Conservation (phyloP, 2,329 filamentous ascomycete species). For the Thermomyces lanuginosus region DNA sequence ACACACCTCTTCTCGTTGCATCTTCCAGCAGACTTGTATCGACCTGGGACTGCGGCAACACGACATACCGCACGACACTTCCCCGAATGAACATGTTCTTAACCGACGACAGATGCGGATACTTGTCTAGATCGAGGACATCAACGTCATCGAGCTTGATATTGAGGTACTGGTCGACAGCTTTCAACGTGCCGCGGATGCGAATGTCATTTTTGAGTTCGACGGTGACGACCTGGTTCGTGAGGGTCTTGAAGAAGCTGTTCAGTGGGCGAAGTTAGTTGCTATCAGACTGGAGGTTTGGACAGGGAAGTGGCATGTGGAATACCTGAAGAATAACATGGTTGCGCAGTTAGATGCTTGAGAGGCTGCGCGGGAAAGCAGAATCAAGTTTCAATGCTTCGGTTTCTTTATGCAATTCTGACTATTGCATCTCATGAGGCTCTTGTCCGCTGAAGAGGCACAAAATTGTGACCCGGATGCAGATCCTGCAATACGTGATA, state of each 20-base stretch:
- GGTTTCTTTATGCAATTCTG: no score
- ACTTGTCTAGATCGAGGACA: constrained; percentile 84
- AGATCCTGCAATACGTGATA: no score
- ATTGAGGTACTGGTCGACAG: constrained; percentile 96
- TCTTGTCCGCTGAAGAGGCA: no score
- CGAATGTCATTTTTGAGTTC: constrained; percentile 99
- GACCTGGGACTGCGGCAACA: constrained; percentile 65
- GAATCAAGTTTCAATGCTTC: no score
- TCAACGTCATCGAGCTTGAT: constrained; percentile 95
- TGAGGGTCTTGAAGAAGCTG: constrained; percentile 97
- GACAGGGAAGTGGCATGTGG: not conserved
- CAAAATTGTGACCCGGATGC: no score
- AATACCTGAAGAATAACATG: constrained; percentile 40
- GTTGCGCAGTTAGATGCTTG: constrained; percentile 9
- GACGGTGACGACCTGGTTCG: constrained; percentile 91
- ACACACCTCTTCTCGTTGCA: constrained; percentile 66
- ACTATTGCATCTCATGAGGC: no score
- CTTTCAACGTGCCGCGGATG: constrained; percentile 88
- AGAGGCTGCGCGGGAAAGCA: no score
- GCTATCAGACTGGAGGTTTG: not conserved
- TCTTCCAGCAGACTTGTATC: constrained; percentile 80
- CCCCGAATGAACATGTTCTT: constrained; percentile 95
- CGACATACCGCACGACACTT: constrained; percentile 82
- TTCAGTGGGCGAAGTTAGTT: not conserved
- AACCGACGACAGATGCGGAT: constrained; percentile 78